Conservation (phyloP, 495 filamentous ascomycete genomes). For the Oleoguttula mirabilis region DNA sequence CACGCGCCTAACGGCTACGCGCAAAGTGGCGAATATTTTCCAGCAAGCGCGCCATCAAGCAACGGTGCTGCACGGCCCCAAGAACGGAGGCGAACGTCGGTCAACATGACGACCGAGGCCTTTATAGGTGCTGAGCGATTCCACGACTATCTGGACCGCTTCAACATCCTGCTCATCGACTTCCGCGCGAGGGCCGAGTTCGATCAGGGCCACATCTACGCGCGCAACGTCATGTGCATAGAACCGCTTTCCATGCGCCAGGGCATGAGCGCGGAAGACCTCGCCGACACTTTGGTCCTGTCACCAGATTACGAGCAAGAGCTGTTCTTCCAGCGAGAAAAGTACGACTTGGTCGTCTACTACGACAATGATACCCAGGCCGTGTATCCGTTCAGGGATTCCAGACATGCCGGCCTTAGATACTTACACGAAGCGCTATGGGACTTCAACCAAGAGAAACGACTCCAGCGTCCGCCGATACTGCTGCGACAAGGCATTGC, state of each 20-base stretch:
- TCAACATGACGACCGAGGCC: slow-evolving; percentile 47
- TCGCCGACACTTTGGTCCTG: slow-evolving; percentile 70
- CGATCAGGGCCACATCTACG: slow-evolving; percentile 77
- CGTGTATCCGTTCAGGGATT: slow-evolving; percentile 11
- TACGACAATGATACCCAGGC: slow-evolving; percentile 64
- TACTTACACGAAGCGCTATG: slow-evolving; percentile 67
- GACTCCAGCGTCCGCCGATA: slow-evolving; percentile 55
- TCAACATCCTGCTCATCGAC: slow-evolving; percentile 70
- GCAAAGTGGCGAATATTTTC: slow-evolving; percentile 27
- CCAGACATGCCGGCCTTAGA: slow-evolving; percentile 46
- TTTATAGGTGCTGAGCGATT: slow-evolving; percentile 56
- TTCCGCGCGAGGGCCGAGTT: slow-evolving; percentile 71
- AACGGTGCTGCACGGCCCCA: slow-evolving; percentile 2
- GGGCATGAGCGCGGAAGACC: slow-evolving; percentile 73
- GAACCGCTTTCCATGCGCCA: slow-evolving; percentile 68
- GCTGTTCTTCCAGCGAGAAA: slow-evolving; percentile 61
- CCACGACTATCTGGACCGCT: slow-evolving; percentile 46
- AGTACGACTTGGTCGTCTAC: slow-evolving; percentile 79
- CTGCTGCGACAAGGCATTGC: slow-evolving; percentile 72
- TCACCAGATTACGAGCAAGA: slow-evolving; percentile 61
- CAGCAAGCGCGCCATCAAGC: slow-evolving; percentile 1
- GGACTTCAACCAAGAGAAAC: slow-evolving; percentile 70
- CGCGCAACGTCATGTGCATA: slow-evolving; percentile 70
- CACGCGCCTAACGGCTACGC: slow-evolving; percentile 21
- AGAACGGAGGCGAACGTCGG: slow-evolving; percentile 27